Conservation (phyloP, 495 filamentous ascomycete genomes). For the Cairneyella variabilis region DNA sequence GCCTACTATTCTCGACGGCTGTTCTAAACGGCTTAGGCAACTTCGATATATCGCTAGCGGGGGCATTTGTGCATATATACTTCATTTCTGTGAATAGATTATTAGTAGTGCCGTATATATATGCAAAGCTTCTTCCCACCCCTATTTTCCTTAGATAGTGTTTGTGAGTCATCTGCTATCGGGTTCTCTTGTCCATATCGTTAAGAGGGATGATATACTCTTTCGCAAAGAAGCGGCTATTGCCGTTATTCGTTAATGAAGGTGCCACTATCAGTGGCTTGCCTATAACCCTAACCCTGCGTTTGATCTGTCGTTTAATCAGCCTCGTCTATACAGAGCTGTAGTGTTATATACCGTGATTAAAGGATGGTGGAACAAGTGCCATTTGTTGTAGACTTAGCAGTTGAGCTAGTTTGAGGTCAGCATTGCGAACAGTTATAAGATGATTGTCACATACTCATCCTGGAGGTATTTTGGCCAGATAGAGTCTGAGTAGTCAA, state of each 20-base stretch:
- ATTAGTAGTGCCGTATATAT: slow-evolving; percentile 4
- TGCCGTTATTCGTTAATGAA: slow-evolving; percentile 10
- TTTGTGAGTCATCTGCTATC: neutral
- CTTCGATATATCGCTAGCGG: slow-evolving; percentile 17
- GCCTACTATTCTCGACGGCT: slow-evolving; percentile 13
- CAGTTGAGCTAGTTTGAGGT: slow-evolving; percentile 1
- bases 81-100: slow-evolving; percentile 13
- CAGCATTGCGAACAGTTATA: slow-evolving; percentile 11
- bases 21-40: slow-evolving; percentile 16
- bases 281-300: neutral
- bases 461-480: slow-evolving; percentile 7
- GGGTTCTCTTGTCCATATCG: neutral
- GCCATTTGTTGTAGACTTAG: slow-evolving; percentile 12
- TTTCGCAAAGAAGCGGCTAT: neutral
- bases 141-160: neutral
- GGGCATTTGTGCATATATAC: slow-evolving; percentile 19
- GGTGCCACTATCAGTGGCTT: slow-evolving; percentile 11
- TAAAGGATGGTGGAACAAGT: slow-evolving; percentile 10
- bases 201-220: neutral
- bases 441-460: slow-evolving; percentile 3
- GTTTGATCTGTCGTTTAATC: slow-evolving; percentile 7
- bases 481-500: slow-evolving; percentile 7
- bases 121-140: slow-evolving; percentile 10
- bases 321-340: neutral
- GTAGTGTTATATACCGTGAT: slow-evolving; percentile 8